A percentile compares a stretch with the other conserved stretches of the same genome.
These are phyloP conservation scores for Phytopythium sindhum DNA, from an alignment of 352 stramenopile species.

Conservation along the genomic window DNA sequence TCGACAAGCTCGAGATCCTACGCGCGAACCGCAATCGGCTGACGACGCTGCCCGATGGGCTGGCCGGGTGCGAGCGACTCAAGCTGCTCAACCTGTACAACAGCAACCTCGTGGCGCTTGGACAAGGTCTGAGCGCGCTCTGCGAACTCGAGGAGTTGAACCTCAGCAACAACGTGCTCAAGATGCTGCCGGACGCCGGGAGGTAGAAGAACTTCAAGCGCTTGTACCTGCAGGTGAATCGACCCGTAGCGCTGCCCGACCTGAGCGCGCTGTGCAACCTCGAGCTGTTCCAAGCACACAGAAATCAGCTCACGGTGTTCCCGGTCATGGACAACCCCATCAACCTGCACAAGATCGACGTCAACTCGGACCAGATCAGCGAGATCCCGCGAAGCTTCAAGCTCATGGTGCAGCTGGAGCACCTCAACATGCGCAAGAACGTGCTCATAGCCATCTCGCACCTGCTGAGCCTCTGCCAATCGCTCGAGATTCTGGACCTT, in stretches of 20 bases:
- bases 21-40: slow-evolving; percentile 57
- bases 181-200: slow-evolving; percentile 30
- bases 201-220: slow-evolving; percentile 57
- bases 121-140: slow-evolving; percentile 41
- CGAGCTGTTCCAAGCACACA: slow-evolving; percentile 54
- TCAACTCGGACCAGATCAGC: slow-evolving; percentile 66
- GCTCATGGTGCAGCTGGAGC: slow-evolving; percentile 51
- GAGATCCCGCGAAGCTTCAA: slow-evolving; percentile 43
- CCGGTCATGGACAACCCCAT: slow-evolving; percentile 61
- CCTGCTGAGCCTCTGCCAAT: slow-evolving; percentile 39
- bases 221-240: slow-evolving; percentile 60
- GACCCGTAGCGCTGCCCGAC: slow-evolving; percentile 33
- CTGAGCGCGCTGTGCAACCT: slow-evolving; percentile 54
- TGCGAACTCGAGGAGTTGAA: slow-evolving; percentile 69
- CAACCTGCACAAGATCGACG: slow-evolving; percentile 71
- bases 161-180: slow-evolving; percentile 57
- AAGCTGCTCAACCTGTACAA: slow-evolving; percentile 76
- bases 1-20: slow-evolving; percentile 52
- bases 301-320: slow-evolving; percentile 57
- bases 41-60: slow-evolving; percentile 36
- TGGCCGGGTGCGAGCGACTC: slow-evolving; percentile 47
- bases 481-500: slow-evolving; percentile 70
- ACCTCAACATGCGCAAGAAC: slow-evolving; percentile 71
- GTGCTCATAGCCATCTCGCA: slow-evolving; percentile 39
- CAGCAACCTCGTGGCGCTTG: slow-evolving; percentile 58